Evolutionary conservation across 2,329 filamentous ascomycete species (phyloP).

Genomic region (Parastagonospora avenae): DNA sequence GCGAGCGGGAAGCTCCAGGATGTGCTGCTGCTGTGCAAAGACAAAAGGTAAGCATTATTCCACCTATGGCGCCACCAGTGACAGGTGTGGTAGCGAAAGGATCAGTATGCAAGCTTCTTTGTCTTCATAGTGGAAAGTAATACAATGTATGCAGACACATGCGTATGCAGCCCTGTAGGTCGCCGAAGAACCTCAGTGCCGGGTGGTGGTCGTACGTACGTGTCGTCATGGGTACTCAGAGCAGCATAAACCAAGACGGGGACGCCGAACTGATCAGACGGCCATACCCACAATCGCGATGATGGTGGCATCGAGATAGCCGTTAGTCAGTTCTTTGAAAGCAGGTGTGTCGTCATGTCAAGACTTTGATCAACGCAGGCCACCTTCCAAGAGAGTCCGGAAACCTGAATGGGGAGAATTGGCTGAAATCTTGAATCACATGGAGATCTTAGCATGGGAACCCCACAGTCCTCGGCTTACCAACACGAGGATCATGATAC

Average conservation of each 20-base stretch:
- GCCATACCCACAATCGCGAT: background rate
- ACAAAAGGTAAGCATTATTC: slow-evolving; percentile 7
- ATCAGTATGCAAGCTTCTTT: background rate
- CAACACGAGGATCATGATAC: slow-evolving; percentile 11
- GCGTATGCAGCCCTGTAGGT: background rate
- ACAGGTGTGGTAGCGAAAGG: background rate
- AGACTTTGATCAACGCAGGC: background rate
- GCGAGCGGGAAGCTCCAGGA: background rate
- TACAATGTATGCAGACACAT: background rate
- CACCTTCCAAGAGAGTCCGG: background rate
- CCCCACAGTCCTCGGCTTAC: slow-evolving; percentile 11
- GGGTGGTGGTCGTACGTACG: background rate
- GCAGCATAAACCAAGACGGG: background rate
- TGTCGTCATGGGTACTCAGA: slow-evolving; percentile 3
- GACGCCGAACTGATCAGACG: background rate
- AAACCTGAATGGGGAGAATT: slow-evolving; percentile 1
- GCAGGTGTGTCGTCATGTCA: background rate
- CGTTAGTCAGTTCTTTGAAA: background rate
- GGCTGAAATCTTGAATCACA: slow-evolving; percentile 2
- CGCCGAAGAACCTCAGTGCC: slow-evolving; percentile 1
- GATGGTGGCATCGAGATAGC: background rate
- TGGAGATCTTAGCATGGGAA: slow-evolving; percentile 8
- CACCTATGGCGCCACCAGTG: slow-evolving; percentile 1
- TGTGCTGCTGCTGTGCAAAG: background rate
- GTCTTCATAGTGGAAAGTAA: too few species aligned